Evolutionary conservation across 139 green algal genomes (phyloP).

Genomic region (Diplosphaera chodatii): DNA sequence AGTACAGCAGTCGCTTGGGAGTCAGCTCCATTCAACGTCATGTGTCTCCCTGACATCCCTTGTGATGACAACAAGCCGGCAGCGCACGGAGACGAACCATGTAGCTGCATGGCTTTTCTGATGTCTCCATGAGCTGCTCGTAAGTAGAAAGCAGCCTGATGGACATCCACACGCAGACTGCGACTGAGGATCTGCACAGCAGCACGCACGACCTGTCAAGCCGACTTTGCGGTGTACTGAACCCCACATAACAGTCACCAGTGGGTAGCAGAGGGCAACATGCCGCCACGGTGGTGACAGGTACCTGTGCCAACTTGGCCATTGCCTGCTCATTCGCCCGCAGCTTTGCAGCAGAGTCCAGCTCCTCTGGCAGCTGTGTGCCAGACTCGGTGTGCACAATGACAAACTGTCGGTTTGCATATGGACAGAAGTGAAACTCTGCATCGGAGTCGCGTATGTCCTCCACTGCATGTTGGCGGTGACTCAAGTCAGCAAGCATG

Average conservation of each 20-base stretch:
- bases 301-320: slow-evolving; percentile 3
- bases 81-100: slow-evolving; percentile 3
- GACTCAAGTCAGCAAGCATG: not conserved
- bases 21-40: too few relatives aligned
- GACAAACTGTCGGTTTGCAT: not conserved
- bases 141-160: slow-evolving; percentile 43
- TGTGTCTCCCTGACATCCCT: too few relatives aligned
- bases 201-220: too few relatives aligned
- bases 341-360: not conserved
- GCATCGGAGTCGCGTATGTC: not conserved
- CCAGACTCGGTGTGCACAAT: not conserved
- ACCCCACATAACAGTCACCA: too few relatives aligned
- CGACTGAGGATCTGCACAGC: not conserved
- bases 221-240: too few relatives aligned
- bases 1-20: too few relatives aligned
- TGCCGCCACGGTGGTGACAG: too few relatives aligned
- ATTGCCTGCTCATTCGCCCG: not conserved
- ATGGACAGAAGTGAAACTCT: slow-evolving; percentile 10
- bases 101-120: slow-evolving; percentile 21
- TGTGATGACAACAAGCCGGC: not conserved
- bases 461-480: not conserved
- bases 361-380: not conserved
- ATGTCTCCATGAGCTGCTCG: slow-evolving; percentile 24
- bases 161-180: slow-evolving; percentile 24
- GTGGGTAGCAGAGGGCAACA: too few relatives aligned